phyloP scores from a whole-genome alignment of 2,329 filamentous ascomycete genomes.

The Beauveria medogensis region DNA sequence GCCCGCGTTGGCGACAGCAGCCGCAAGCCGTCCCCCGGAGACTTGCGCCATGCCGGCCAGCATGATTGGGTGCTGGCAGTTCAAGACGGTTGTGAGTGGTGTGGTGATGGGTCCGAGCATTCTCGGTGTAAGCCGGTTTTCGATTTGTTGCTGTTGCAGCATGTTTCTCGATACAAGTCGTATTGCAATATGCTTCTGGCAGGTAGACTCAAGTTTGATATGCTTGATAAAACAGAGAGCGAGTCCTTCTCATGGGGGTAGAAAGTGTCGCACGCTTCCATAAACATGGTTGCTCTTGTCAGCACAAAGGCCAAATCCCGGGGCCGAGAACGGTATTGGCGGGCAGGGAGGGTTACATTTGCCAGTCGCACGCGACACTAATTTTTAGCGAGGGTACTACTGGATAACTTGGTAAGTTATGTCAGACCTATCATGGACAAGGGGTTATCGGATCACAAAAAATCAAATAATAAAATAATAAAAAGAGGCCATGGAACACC shows the following conservation, averaged over 20 bases:
- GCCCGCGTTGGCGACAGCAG: constrained; percentile 81
- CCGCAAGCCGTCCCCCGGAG: constrained; percentile 68
- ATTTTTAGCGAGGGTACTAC: too few relatives aligned
- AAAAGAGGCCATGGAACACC: too few relatives aligned
- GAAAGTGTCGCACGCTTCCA: too few relatives aligned
- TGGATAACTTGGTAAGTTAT: too few relatives aligned
- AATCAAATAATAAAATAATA: too few relatives aligned
- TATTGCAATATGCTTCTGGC: neutral
- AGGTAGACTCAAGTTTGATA: neutral
- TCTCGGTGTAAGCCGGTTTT: neutral
- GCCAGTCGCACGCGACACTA: too few relatives aligned
- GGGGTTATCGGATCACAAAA: too few relatives aligned
- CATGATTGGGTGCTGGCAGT: constrained; percentile 80
- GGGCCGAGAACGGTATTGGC: too few relatives aligned
- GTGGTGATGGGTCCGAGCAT: constrained; percentile 57
- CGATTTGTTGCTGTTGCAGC: neutral
- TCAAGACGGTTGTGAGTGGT: constrained; percentile 68
- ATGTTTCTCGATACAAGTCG: neutral
- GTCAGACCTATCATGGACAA: too few relatives aligned
- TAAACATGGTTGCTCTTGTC: too few relatives aligned
- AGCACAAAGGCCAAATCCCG: too few relatives aligned
- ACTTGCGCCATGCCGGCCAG: constrained; percentile 94
- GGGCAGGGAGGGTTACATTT: too few relatives aligned
- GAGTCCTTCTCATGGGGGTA: neutral
- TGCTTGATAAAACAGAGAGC: neutral